A percentile compares a stretch with the other conserved stretches of the same genome.
phyloP scores from a whole-genome alignment of 768 basidiomycete species.

The Psilocybe tampanensis region DNA sequence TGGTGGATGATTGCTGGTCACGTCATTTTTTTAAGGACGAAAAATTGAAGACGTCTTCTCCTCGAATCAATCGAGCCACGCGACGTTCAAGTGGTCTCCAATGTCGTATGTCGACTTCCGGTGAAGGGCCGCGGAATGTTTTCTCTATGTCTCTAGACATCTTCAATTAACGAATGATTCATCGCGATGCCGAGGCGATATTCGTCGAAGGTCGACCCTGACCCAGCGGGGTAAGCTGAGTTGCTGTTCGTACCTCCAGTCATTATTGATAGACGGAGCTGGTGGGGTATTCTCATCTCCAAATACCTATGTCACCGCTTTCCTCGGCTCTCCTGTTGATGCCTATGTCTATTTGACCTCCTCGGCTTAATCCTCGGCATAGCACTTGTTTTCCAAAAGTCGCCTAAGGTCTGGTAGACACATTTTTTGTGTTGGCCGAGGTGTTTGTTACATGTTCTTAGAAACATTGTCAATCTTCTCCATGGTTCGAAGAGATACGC shows the following conservation, averaged over 20 bases:
- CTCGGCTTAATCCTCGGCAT: slow-evolving; percentile 3
- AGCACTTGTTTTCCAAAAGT: background rate
- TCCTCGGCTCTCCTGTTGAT: background rate
- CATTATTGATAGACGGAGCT: slow-evolving; percentile 10
- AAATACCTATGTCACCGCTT: background rate
- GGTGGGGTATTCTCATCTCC: slow-evolving; percentile 2
- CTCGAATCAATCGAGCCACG: background rate
- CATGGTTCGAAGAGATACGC: background rate
- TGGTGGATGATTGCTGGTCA: slow-evolving; percentile 2
- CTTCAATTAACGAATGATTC: slow-evolving; percentile 6
- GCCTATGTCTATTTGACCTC: background rate
- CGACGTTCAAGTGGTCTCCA: background rate
- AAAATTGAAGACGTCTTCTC: background rate
- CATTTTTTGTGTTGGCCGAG: background rate
- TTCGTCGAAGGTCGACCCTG: slow-evolving; percentile 12
- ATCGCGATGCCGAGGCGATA: slow-evolving; percentile 10
- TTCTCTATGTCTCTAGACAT: background rate
- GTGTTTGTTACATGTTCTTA: background rate
- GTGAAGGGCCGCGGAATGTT: slow-evolving; percentile 11
- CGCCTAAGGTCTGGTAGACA: background rate
- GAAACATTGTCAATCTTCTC: background rate
- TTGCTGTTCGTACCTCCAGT: slow-evolving; percentile 2
- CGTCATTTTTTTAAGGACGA: background rate
- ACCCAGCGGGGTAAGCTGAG: background rate
- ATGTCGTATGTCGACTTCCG: background rate